Percentiles rank a stretch among this genome's conserved stretches.
Evolutionary conservation across 1,139 yeast species (phyloP).

Genomic region (Yamadazyma conglobata): DNA sequence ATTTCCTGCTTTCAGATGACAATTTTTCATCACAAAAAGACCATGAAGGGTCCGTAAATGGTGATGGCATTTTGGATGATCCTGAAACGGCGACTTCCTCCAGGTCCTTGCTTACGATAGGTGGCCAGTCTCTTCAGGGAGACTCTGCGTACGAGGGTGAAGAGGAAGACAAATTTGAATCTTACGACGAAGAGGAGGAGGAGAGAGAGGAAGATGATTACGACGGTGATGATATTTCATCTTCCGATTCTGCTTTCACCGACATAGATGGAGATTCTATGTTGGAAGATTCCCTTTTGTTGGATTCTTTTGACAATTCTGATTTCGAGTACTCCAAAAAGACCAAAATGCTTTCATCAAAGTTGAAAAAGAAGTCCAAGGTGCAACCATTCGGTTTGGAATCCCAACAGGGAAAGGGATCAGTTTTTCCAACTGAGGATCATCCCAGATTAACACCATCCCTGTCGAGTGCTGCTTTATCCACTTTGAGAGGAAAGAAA

Average conservation of each 20-base stretch:
- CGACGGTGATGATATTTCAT: constrained; percentile 26
- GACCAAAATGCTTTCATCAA: constrained; percentile 13
- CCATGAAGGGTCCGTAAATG: too few relatives aligned
- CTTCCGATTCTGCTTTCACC: constrained; percentile 44
- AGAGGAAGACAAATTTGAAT: constrained; percentile 14
- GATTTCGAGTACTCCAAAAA: constrained; percentile 18
- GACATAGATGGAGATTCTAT: constrained; percentile 43
- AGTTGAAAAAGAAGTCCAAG: constrained; percentile 11
- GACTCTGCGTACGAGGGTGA: constrained; percentile 12
- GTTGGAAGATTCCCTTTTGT: constrained; percentile 29
- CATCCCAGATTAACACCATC: constrained; percentile 6
- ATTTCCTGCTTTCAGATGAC: too few relatives aligned
- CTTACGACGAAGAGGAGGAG: constrained; percentile 18
- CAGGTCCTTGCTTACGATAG: too few relatives aligned
- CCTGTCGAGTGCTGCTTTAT: constrained; percentile 9
- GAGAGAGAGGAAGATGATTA: constrained; percentile 21
- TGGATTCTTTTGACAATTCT: constrained; percentile 23
- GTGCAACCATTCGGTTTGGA: constrained; percentile 8
- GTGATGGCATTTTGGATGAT: too few relatives aligned
- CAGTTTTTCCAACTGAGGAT: constrained; percentile 5
- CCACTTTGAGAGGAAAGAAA: constrained; percentile 8
- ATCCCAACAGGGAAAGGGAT: constrained; percentile 3
- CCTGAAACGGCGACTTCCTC: too few relatives aligned
- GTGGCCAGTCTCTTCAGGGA: constrained; percentile 3
- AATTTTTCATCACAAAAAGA: too few relatives aligned